Percentiles rank a stretch among this genome's conserved stretches.
Evolutionary conservation across 2,329 filamentous ascomycete genomes (phyloP).

Genomic region (Claviceps maximensis): DNA sequence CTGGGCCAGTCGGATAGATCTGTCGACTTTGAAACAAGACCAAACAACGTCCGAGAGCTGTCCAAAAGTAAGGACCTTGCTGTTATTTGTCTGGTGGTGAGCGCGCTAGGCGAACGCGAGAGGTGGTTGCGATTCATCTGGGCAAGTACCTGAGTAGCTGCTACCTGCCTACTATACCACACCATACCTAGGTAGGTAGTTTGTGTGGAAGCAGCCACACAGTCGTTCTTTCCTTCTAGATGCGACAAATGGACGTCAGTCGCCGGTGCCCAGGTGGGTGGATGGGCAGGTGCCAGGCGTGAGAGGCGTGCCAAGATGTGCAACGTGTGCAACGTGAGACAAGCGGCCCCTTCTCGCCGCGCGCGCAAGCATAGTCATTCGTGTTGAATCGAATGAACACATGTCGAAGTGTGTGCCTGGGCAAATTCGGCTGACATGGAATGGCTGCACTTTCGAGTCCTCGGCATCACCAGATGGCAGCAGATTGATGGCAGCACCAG

Average conservation of each 20-base stretch:
- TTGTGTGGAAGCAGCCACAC: not conserved
- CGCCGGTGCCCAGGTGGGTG: not conserved
- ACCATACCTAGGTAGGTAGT: no score
- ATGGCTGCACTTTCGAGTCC: not conserved
- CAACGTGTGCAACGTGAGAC: not conserved
- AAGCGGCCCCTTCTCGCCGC: not conserved
- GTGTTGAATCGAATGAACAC: no score
- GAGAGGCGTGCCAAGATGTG: not conserved
- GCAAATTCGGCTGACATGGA: not conserved
- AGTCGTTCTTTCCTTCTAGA: not conserved
- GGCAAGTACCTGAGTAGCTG: no score
- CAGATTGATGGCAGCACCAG: not conserved
- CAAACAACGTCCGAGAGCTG: not conserved
- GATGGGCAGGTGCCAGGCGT: no score
- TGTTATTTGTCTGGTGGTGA: not conserved
- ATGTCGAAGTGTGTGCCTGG: not conserved
- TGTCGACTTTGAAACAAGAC: not conserved
- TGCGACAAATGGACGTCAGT: not conserved
- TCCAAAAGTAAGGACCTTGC: not conserved
- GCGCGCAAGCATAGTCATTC: no score
- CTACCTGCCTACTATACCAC: no score
- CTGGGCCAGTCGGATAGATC: not conserved
- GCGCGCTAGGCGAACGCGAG: not conserved
- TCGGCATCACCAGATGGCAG: not conserved
- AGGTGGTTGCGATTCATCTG: not conserved